Evolutionary conservation across 1,139 yeast genomes (phyloP), one percentile per base, ranked within the genome.

Genomic region (Yarrowia galli): DNA sequence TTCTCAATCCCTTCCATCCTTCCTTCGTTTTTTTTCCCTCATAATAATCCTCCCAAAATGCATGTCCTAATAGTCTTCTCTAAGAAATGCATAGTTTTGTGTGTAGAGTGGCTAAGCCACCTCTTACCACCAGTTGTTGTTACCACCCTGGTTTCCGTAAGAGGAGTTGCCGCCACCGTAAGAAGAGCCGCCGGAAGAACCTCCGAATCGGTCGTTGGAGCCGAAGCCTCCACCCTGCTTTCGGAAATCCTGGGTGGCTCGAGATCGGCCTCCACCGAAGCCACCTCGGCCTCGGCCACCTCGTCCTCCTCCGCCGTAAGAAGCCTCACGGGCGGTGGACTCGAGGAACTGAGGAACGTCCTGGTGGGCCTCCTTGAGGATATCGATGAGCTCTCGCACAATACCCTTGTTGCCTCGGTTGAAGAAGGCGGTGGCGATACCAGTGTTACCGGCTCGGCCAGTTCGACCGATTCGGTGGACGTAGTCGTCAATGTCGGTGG

Each of bases 381-480:
- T 86, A 70, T 91, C 97, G 77, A 92, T 80, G 80, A 95, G 83
- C 71, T 93, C 98, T 80, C 92, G 91, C 73, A 87, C 96, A 76
- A 95, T 85, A 78, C 92, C 92, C 79, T 85, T 88, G 87, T 92
- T 96, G 79, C 90, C 91, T 83, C 98, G 90, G 89, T 95, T 95
- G 83, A 95, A 92, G 85, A 95, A 95, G 68, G 99, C 97, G 74
- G 98, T 93, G 74, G 99, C 98, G 76, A 91, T 85, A 89, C 99
- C 99, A 72, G 90, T 88, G 84, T 95, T 95, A 86, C 99, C 99
- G 76, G 99, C 99, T 88, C 99, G 96, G 82, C 99, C 99, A 76
- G 99, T 95, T 89, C 99, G 96, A 86, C 99, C 99, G 79, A 95
- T 95, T 85, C 99, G 91, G 84, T 95, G 99, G 72, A 95, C 99